A percentile compares a stretch with the other conserved stretches of the same genome.
phyloP scores from a whole-genome alignment of 1,284 basidiomycete species.

The Cutaneotrichosporon arboriforme region DNA sequence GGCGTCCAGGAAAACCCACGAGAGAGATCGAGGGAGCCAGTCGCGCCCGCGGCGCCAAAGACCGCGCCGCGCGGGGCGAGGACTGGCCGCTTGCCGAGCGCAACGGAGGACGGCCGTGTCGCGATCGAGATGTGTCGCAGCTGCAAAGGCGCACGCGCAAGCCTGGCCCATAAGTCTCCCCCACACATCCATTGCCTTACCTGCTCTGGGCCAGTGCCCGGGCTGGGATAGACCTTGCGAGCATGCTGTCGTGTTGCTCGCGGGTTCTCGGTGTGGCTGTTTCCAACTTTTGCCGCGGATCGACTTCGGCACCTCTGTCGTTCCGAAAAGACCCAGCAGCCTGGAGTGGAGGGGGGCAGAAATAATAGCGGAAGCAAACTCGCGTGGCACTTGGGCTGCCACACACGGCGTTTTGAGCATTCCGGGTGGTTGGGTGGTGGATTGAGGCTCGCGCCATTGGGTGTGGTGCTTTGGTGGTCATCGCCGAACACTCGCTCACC shows the following conservation, averaged over 20 bases:
- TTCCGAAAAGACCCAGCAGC: neutral
- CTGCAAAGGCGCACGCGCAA: slow-evolving; percentile 6
- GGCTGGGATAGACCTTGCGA: slow-evolving; percentile 14
- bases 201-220: slow-evolving; percentile 14
- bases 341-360: neutral
- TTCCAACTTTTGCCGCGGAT: neutral
- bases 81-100: slow-evolving; percentile 35
- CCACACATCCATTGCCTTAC: neutral
- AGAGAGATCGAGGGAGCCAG: neutral
- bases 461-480: neutral
- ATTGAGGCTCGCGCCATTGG: neutral
- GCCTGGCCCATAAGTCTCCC: slow-evolving; percentile 6
- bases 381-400: neutral
- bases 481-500: neutral
- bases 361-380: too few relatives aligned
- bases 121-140: slow-evolving; percentile 20
- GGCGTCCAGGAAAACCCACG: slow-evolving; percentile 30
- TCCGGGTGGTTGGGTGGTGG: neutral
- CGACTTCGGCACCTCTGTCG: neutral
- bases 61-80: slow-evolving; percentile 1
- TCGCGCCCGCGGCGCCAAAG: neutral
- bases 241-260: slow-evolving; percentile 8
- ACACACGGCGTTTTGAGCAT: neutral
- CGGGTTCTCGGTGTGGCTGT: neutral
- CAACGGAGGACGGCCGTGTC: slow-evolving; percentile 24